Conservation (phyloP, 495 filamentous ascomycete species). For the Melanomma pulvis-pyrius region DNA sequence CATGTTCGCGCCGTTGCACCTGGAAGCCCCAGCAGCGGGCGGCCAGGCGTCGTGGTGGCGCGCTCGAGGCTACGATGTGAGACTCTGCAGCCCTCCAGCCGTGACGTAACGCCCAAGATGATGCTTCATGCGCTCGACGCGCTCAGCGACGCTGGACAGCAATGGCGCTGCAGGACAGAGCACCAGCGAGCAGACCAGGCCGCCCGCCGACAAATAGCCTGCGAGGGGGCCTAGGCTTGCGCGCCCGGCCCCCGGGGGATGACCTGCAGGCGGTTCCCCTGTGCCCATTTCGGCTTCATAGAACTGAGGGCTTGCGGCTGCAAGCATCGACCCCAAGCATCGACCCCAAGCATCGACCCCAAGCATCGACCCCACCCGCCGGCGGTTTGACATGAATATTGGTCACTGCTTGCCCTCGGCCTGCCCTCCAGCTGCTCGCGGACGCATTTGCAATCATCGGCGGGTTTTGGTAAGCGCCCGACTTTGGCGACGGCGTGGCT, state of each 20-base stretch:
- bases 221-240: background rate
- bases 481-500: background rate
- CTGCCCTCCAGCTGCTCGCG: background rate
- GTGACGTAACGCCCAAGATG: background rate
- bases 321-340: constrained; percentile 6
- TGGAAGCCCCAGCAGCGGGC: constrained; percentile 12
- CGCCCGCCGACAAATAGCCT: background rate
- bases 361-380: constrained; percentile 5
- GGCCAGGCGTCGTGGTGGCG: background rate
- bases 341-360: no score
- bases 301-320: background rate
- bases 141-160: background rate
- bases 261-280: constrained; percentile 21
- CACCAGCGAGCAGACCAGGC: background rate
- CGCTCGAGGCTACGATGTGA: background rate
- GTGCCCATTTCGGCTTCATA: background rate
- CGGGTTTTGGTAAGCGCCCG: background rate
- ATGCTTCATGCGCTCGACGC: background rate
- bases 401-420: background rate
- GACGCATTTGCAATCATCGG: background rate
- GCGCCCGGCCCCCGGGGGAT: constrained; percentile 4
- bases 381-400: background rate
- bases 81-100: background rate
- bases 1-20: constrained; percentile 10
- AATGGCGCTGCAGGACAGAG: background rate